Percentiles rank a stretch among this genome's conserved stretches.
phyloP scores from a whole-genome alignment of 495 filamentous ascomycete genomes.

The Podospora conica region DNA sequence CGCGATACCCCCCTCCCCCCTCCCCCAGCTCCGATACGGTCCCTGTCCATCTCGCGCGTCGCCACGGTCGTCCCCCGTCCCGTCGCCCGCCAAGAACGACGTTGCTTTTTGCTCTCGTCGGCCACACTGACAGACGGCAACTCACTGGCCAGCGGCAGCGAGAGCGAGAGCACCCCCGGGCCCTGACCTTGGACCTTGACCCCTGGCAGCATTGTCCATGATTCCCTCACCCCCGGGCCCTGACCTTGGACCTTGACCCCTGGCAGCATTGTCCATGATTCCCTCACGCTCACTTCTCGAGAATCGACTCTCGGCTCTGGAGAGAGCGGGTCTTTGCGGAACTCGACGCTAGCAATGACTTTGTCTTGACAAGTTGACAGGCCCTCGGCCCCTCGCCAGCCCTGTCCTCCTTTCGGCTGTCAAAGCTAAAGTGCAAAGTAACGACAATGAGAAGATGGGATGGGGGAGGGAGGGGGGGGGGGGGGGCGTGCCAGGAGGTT shows the following conservation, averaged over 20 bases:
- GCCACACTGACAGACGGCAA: neutral
- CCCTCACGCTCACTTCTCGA: neutral
- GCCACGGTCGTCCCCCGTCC: neutral
- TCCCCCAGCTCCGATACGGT: constrained; percentile 7
- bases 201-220: neutral
- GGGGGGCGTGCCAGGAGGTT: no score
- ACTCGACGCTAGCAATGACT: constrained; percentile 7
- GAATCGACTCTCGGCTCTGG: no score
- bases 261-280: neutral
- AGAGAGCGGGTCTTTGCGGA: neutral
- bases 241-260: neutral
- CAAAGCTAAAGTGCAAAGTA: no score
- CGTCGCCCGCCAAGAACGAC: constrained; percentile 5
- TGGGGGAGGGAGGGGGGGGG: no score
- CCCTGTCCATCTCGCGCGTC: constrained; percentile 5
- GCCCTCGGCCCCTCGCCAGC: constrained; percentile 7
- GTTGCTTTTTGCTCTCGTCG: constrained; percentile 7
- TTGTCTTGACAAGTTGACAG: neutral
- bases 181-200: neutral
- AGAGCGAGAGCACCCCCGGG: no score
- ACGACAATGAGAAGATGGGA: neutral
- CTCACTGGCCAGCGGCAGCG: neutral
- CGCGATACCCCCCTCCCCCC: constrained; percentile 3
- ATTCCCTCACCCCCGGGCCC: no score
- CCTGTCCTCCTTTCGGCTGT: constrained; percentile 9